Evolutionary conservation across 2,329 filamentous ascomycete species (phyloP).

Genomic region (Fusarium floridanum): DNA sequence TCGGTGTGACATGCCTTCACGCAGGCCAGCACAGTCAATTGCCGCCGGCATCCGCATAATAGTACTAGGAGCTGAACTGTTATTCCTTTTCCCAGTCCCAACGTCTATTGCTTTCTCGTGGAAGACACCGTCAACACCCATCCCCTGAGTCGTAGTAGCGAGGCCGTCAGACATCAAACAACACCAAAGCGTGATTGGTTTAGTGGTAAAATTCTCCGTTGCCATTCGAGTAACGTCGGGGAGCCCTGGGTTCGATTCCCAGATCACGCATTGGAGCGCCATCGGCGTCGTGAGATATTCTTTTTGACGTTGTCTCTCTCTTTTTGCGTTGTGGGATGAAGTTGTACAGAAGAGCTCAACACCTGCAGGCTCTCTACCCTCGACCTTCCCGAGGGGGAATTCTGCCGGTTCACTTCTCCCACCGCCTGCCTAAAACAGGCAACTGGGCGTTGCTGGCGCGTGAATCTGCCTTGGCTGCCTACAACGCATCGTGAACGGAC

Average conservation of each 20-base stretch:
- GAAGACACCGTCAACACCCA: background rate
- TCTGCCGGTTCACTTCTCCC: background rate
- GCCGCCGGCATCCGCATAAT: background rate
- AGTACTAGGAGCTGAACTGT: background rate
- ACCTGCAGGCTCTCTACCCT: background rate
- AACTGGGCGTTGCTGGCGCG: background rate
- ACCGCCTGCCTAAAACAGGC: background rate
- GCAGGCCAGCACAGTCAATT: background rate
- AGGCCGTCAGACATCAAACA: background rate
- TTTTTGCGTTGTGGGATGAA: background rate
- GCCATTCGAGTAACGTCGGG: background rate
- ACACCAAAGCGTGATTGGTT: background rate
- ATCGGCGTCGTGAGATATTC: fast-evolving
- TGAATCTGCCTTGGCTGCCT: background rate
- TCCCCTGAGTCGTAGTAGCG: no score
- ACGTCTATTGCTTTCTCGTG: background rate
- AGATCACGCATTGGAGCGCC: background rate
- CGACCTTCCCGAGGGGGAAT: background rate
- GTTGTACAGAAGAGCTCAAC: no score
- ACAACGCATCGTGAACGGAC: background rate
- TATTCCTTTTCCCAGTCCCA: background rate
- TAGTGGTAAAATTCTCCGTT: background rate
- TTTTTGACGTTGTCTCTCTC: background rate
- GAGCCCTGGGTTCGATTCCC: background rate
- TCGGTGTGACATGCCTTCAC: background rate